Evolutionary conservation across 345 rosid genomes (phyloP).

Genomic region (Syzygium aqueum): DNA sequence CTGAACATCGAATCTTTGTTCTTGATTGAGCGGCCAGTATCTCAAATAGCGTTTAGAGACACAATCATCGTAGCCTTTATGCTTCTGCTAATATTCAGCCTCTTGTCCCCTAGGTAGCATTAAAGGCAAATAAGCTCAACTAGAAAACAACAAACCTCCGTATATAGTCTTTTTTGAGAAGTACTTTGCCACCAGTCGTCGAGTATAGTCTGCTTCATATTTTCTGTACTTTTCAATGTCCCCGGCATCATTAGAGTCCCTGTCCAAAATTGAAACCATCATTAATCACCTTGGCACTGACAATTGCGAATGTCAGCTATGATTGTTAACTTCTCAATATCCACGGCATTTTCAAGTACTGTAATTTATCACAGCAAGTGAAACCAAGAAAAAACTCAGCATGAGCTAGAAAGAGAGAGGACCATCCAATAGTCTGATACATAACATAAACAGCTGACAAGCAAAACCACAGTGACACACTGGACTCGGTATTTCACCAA

Average conservation of each 20-base stretch:
- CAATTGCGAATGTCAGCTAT: background rate
- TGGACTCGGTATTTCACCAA: background rate
- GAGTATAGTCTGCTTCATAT: conserved; percentile 53
- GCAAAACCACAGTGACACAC: background rate
- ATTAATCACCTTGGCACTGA: background rate
- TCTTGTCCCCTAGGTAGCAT: background rate
- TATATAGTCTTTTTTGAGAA: conserved; percentile 47
- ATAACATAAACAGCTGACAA: background rate
- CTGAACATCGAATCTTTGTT: background rate
- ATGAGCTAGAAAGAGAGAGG: background rate
- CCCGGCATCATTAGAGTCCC: conserved; percentile 32
- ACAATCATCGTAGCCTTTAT: background rate
- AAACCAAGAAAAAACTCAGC: background rate
- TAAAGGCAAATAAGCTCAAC: background rate
- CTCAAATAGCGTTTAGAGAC: background rate
- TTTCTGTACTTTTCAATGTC: conserved; percentile 42
- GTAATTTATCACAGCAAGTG: background rate
- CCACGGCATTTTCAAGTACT: background rate
- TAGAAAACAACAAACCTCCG: conserved; percentile 40
- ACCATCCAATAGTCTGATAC: background rate
- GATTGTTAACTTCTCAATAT: background rate
- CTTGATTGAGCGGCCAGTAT: background rate
- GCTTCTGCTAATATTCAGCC: background rate
- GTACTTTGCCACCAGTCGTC: conserved; percentile 45
- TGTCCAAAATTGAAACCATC: conserved; percentile 4